Conservation (phyloP, 352 stramenopile genomes). For the Globisporangium apiculatum region DNA sequence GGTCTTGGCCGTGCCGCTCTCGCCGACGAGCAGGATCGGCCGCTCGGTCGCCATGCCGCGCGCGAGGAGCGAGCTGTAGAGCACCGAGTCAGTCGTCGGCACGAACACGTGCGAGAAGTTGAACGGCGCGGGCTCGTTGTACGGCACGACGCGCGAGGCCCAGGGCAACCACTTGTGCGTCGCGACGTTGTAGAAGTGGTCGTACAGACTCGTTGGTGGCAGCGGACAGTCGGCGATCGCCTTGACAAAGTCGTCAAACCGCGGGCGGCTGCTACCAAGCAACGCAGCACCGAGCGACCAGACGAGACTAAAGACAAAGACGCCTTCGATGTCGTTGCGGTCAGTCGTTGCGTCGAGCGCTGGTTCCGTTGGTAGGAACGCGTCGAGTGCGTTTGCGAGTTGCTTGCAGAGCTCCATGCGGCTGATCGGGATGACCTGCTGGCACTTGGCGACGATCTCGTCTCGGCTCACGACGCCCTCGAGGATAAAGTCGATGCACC, state of each 20-base stretch:
- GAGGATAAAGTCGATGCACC: conserved; percentile 91
- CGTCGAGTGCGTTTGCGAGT: conserved; percentile 89
- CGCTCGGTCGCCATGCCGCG: conserved; percentile 82
- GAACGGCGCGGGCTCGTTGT: conserved; percentile 90
- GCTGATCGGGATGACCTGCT: conserved; percentile 91
- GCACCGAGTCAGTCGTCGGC: conserved; percentile 91
- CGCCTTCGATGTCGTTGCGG: conserved; percentile 74
- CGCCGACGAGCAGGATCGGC: conserved; percentile 91
- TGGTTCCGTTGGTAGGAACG: conserved; percentile 57
- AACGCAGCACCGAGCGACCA: conserved; percentile 91
- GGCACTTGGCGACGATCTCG: conserved; percentile 85
- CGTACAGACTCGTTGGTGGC: conserved; percentile 76
- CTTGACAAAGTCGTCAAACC: conserved; percentile 90
- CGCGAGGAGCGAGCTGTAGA: conserved; percentile 91
- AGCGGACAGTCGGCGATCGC: conserved; percentile 77
- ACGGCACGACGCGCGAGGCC: conserved; percentile 80
- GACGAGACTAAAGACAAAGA: conserved; percentile 91
- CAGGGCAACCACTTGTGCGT: conserved; percentile 90
- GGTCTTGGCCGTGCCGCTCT: conserved; percentile 94
- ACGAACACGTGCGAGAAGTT: conserved; percentile 95
- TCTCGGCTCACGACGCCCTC: conserved; percentile 85
- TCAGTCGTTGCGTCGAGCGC: conserved; percentile 38
- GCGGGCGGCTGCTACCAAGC: conserved; percentile 58
- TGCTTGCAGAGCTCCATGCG: conserved; percentile 96
- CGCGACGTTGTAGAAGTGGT: conserved; percentile 88